Evolutionary conservation across 352 stramenopile species (phyloP).

Genomic region (Phytophthora capsici): DNA sequence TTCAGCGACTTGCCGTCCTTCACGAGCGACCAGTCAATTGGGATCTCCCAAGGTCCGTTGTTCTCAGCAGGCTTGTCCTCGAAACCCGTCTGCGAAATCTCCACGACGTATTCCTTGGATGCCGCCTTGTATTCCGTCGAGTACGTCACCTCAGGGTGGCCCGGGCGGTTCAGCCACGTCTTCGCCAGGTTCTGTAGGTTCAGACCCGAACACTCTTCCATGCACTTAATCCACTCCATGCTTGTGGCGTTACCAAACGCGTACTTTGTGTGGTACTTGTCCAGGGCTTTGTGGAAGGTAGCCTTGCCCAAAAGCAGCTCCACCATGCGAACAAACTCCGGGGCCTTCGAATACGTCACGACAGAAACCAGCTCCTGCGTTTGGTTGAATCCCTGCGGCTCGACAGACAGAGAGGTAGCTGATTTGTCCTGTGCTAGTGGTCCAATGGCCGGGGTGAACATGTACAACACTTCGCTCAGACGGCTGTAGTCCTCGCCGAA

Average conservation of each 20-base stretch:
- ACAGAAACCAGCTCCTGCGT: conserved; percentile 79
- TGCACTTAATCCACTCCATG: conserved; percentile 81
- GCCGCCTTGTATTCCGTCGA: conserved; percentile 58
- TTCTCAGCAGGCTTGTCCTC: conserved; percentile 71
- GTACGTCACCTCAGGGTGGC: conserved; percentile 73
- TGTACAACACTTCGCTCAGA: conserved; percentile 73
- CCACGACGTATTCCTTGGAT: conserved; percentile 59
- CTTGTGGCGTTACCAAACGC: conserved; percentile 73
- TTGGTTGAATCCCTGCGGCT: conserved; percentile 80
- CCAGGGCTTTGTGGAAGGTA: conserved; percentile 74
- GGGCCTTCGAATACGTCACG: conserved; percentile 82
- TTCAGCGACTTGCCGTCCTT: conserved; percentile 69
- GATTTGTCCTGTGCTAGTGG: conserved; percentile 74
- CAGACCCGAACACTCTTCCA: conserved; percentile 72
- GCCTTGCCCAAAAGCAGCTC: conserved; percentile 67
- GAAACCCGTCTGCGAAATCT: conserved; percentile 73
- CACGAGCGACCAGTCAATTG: conserved; percentile 77
- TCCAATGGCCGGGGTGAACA: conserved; percentile 77
- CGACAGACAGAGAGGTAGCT: conserved; percentile 70
- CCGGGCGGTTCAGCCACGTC: conserved; percentile 78
- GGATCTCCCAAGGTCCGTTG: conserved; percentile 81
- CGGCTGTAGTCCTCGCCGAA: conserved; percentile 78
- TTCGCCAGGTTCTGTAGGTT: conserved; percentile 72
- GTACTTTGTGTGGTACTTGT: conserved; percentile 84
- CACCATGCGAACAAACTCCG: conserved; percentile 83